Conservation (phyloP, 2,329 filamentous ascomycete genomes). For the Fonsecaea monophora region DNA sequence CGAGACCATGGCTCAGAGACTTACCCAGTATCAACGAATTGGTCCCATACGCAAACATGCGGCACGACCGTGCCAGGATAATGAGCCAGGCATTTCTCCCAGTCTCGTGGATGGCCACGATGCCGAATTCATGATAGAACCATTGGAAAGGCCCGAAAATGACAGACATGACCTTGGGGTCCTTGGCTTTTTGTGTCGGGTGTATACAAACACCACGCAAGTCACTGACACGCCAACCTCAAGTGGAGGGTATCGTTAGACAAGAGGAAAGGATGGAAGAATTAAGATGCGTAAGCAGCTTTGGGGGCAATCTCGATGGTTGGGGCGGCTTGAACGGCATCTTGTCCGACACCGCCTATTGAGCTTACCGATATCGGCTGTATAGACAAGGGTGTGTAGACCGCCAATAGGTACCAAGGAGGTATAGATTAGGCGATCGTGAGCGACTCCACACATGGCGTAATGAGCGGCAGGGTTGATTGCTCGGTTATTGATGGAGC, state of each 20-base stretch:
- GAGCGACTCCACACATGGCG: neutral
- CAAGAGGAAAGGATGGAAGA: slow-evolving; percentile 6
- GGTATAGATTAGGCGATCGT: neutral
- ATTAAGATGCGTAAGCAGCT: slow-evolving; percentile 12
- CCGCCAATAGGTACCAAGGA: slow-evolving; percentile 1
- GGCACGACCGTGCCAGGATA: slow-evolving; percentile 38
- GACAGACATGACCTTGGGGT: slow-evolving; percentile 23
- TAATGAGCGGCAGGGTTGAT: neutral
- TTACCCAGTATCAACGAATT: slow-evolving; percentile 40
- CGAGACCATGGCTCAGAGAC: slow-evolving; percentile 10
- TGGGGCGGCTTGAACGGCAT: slow-evolving; percentile 7
- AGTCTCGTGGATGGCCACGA: slow-evolving; percentile 38
- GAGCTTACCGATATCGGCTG: slow-evolving; percentile 18
- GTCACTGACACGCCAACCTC: slow-evolving; percentile 1
- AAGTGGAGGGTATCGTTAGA: slow-evolving; percentile 7
- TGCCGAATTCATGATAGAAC: slow-evolving; percentile 42
- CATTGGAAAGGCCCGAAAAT: slow-evolving; percentile 29
- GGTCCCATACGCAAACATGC: slow-evolving; percentile 43
- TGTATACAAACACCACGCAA: slow-evolving; percentile 6
- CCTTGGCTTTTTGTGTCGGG: slow-evolving; percentile 8
- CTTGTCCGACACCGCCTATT: slow-evolving; percentile 18
- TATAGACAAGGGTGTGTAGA: slow-evolving; percentile 1
- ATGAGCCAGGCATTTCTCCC: slow-evolving; percentile 41
- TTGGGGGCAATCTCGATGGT: slow-evolving; percentile 4
- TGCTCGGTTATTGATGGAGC: neutral